Evolutionary conservation across 805 yeast genomes (phyloP), one percentile per base, ranked within the genome.

Genomic region (Spathaspora hagerdaliae): DNA sequence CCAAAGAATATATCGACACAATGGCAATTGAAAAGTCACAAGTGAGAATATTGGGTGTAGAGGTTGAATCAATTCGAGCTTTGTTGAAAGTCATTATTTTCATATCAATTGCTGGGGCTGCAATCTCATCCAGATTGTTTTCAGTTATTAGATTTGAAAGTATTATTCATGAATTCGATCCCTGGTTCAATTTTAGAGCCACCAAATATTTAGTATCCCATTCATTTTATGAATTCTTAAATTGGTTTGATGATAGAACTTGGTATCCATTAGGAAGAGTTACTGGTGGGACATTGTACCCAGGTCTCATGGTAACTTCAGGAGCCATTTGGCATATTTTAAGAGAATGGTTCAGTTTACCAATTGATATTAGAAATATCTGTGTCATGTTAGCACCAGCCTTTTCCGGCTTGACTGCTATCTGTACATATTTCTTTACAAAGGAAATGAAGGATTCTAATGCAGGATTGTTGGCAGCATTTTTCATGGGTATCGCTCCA

Each of bases 191-290:
- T 67, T 94, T 80, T 73, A 75, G 99, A 53, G 99, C 99, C 38
- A 87, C 99, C n/a, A 86, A 87, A 65, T 89, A 88, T 65, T 77
- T 94, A 53, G 96, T 89, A 29, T 73, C 79, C 38, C 82, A 89
- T 59, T 84, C 94, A 6, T 92, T 81, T 65, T 85, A 90, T 73
- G 91, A 90, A 54, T 95, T 94, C 60, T 76, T 95, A 59, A 94
- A 94, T 65, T 94, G 99, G 99, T 94, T 94, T 59, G 99, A 94
- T 64, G 97, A 92, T 64, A 81, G 96, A 62, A 92, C 99, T 14
- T 94, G 99, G 99, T 94, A 94, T 65, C 99, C 99, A 14, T 75
- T 94, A 54, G 99, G 99, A 15, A 81, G 99, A 71, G 99, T 94
- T 60, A 94, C 99, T 10, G 99, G 99, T 56, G 99, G 99, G 47